Evolutionary conservation across 176 grass and related monocot genomes (phyloP), one percentile per base, ranked within the genome.

Genomic region (Oryza rufipogon): DNA sequence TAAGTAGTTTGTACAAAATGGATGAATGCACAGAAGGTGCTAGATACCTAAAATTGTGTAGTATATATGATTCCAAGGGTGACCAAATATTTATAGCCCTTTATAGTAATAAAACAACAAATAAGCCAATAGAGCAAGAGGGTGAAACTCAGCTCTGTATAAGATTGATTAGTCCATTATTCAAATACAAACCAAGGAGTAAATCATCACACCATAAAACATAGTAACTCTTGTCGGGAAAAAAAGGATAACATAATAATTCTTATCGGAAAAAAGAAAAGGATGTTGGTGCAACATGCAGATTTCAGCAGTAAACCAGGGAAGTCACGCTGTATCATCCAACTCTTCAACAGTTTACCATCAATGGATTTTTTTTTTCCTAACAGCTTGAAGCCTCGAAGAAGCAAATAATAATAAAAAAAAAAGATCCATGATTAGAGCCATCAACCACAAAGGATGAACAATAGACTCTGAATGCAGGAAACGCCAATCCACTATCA

Each of bases 1-100:
- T 83, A 70, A 86, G 78, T 72, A 66, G 65, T 23, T 33, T 38
- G 17, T 82, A 68, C 54, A 81, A 54, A 66, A 80, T 61, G 12
- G 13, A 13, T n/a, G 25, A 23, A 64, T 65, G 30, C 3, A 64
- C 12, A 39, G 42, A 71, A 46, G 19, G 6, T 30, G 32, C 7
- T 16, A 3, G 3, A 28, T 72, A 22, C 5, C 8, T 12, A 34
- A 68, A 39, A 39, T 19, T 51, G 5, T 20, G 17, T 63, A 63
- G 58, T 63, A 22, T 39, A 3, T 41, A 64, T 26, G 19, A 28
- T 26, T 77, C 14, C 36, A 4, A 73, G 26, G 34, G 16, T 72
- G 23, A 17, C 17, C 19, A 77, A 13, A 33, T 19, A 36, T 41
- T 2, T 14, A 22, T 11, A 77, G 10, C 33, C 60, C 23, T 51